Conservation (phyloP, 352 stramenopile genomes). For the Pythium brachiatum region DNA sequence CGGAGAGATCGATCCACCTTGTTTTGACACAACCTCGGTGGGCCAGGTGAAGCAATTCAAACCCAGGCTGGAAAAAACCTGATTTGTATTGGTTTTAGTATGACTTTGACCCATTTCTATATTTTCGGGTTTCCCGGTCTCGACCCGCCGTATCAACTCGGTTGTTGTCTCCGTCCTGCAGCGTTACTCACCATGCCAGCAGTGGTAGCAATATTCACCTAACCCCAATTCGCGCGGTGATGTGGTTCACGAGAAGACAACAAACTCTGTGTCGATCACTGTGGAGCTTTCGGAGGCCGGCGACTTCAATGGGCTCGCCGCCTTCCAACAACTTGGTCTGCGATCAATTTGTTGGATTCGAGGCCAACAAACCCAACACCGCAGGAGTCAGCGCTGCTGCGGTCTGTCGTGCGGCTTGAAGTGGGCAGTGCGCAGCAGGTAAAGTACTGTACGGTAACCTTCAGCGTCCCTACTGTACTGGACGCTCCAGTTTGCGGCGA, state of each 20-base stretch:
- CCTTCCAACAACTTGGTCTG: neutral
- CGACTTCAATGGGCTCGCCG: neutral
- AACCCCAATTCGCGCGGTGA: neutral
- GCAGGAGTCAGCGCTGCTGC: neutral
- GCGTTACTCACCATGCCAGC: neutral
- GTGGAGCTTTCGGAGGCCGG: neutral
- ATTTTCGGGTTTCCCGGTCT: neutral
- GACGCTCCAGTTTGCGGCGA: neutral
- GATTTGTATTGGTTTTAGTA: neutral
- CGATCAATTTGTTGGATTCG: neutral
- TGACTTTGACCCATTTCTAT: neutral
- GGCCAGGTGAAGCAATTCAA: neutral
- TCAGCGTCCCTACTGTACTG: neutral
- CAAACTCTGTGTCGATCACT: slow-evolving; percentile 3
- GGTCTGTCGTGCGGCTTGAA: slow-evolving; percentile 3
- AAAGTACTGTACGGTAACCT: neutral
- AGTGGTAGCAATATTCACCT: neutral
- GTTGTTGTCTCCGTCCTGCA: neutral
- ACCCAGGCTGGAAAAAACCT: neutral
- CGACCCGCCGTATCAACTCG: neutral
- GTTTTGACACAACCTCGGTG: neutral
- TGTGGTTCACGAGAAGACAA: neutral
- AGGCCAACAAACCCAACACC: neutral
- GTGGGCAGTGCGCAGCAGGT: neutral
- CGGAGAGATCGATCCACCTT: neutral